Base-by-base conservation (phyloP, 164 flowering plant species). In the Magnolia changhungtana region DNA sequence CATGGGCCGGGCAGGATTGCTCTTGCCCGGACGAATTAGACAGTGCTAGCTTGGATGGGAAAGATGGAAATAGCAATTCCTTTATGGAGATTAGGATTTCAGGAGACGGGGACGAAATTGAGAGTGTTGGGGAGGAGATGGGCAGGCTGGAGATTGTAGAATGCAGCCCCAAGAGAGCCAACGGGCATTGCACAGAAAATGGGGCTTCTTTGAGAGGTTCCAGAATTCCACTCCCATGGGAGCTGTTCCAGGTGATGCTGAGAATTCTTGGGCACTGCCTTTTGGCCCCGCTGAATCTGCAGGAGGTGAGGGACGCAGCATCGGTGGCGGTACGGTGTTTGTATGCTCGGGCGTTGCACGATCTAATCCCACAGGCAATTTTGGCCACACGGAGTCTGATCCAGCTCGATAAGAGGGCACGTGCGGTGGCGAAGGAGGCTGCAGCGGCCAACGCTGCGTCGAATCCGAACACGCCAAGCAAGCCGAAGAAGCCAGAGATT, bases 171-270 rank as follows among this genome's bases (percentile, higher is more conserved):
- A 45, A 51, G 14, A 8, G 1, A 7, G 11, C 2, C 52, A 51
- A 66, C 50, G 69, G 74, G 13, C 67, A 61, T 18, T 10, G 70
- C 9, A 64, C 74, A 64, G 66, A 76, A 45, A 68, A 78, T 65
- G 63, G 31, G 27, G 2, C 29, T 68, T 18, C 21, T 45, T 66
- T 72, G 6, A 82, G 82, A 67, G 93, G 92, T 11, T 74, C 75
- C 10, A 91, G 94, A 72, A 89, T 96, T 84, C 97, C 95, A 5
- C 85, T 94, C 58, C 99, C 99, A 4, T 96, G 97, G 99, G 99
- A 96, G 85, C 84, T 96, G 7, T 78, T 92, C 78, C 97, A 91
- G 82, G 95, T 96, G 0, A 75, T 88, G 24, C 69, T 94, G 84
- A 87, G 98, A 76, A 92, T 94, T 67, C 67, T 96, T 27, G 98